Evolutionary conservation across 2,329 filamentous ascomycete genomes (phyloP).

Genomic region (Dryadomyces quercivorus): DNA sequence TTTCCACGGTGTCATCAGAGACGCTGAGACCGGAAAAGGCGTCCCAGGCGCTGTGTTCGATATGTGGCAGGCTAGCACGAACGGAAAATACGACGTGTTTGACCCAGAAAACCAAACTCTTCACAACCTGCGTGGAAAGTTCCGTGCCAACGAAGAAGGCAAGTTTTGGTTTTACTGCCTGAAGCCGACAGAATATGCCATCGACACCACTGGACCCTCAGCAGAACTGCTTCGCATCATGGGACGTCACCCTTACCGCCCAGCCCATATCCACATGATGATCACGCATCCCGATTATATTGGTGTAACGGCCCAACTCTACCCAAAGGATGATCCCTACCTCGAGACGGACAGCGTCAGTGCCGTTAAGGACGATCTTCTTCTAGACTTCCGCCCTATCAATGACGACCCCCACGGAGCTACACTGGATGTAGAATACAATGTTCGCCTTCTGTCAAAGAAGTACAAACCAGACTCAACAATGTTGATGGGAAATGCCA

Average conservation of each 20-base stretch:
- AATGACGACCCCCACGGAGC: constrained; percentile 17
- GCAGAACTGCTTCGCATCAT: constrained; percentile 38
- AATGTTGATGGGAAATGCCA: constrained; percentile 6
- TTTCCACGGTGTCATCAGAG: constrained; percentile 51
- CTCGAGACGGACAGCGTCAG: constrained; percentile 29
- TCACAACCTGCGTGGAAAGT: constrained; percentile 55
- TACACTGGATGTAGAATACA: constrained; percentile 24
- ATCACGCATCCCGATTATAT: constrained; percentile 42
- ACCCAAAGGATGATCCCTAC: constrained; percentile 46
- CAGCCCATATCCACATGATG: constrained; percentile 50
- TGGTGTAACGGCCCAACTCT: constrained; percentile 55
- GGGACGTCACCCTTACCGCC: constrained; percentile 43
- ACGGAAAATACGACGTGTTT: constrained; percentile 55
- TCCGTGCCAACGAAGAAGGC: constrained; percentile 50
- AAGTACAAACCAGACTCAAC: constrained; percentile 14
- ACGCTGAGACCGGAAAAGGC: constrained; percentile 48
- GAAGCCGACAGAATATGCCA: constrained; percentile 34
- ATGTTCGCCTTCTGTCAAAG: constrained; percentile 21
- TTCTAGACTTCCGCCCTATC: constrained; percentile 24
- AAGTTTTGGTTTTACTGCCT: constrained; percentile 47
- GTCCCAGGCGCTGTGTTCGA: constrained; percentile 57
- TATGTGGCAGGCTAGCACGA: constrained; percentile 66
- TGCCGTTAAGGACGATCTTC: constrained; percentile 25
- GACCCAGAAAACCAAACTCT: constrained; percentile 50
- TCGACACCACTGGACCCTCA: constrained; percentile 35